phyloP scores from a whole-genome alignment of 2,329 filamentous ascomycete species.

The Hypoxylon sp. region DNA sequence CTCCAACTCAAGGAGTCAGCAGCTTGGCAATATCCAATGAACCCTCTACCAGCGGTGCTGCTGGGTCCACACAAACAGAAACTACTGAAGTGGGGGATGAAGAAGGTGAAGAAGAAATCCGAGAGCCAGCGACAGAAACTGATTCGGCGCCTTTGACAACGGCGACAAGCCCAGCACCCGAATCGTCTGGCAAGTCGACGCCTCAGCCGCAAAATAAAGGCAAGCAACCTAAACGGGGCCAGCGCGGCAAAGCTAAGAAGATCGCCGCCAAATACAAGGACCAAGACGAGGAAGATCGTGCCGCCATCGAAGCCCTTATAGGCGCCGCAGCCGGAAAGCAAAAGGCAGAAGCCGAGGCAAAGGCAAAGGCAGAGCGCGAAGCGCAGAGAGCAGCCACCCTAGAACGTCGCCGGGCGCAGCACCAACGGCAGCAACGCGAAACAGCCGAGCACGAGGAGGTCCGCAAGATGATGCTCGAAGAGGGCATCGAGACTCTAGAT shows the following conservation, averaged over 20 bases:
- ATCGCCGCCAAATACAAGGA: constrained; percentile 90
- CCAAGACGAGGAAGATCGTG: constrained; percentile 94
- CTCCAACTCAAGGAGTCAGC: constrained; percentile 37
- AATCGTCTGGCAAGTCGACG: constrained; percentile 47
- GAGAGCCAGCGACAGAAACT: constrained; percentile 39
- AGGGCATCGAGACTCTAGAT: constrained; percentile 71
- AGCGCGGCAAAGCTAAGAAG: constrained; percentile 87
- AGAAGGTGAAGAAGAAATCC: constrained; percentile 56
- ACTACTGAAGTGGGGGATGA: constrained; percentile 44
- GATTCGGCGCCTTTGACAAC: constrained; percentile 49
- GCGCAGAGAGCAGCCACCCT: constrained; percentile 79
- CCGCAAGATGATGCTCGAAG: constrained; percentile 71
- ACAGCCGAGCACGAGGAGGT: constrained; percentile 83
- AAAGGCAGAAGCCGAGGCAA: constrained; percentile 77
- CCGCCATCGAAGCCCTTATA: constrained; percentile 86
- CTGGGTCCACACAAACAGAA: constrained; percentile 46
- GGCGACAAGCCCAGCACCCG: constrained; percentile 54
- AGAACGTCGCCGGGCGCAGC: constrained; percentile 83
- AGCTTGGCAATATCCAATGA: constrained; percentile 43
- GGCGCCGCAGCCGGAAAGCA: constrained; percentile 79
- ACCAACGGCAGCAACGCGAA: constrained; percentile 81
- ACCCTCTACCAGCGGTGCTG: background rate
- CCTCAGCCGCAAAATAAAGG: constrained; percentile 60
- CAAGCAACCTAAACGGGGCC: constrained; percentile 75
- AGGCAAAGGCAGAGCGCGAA: constrained; percentile 77